phyloP scores from a whole-genome alignment of 2,329 filamentous ascomycete species.

The Emmonsiellopsis sp. region DNA sequence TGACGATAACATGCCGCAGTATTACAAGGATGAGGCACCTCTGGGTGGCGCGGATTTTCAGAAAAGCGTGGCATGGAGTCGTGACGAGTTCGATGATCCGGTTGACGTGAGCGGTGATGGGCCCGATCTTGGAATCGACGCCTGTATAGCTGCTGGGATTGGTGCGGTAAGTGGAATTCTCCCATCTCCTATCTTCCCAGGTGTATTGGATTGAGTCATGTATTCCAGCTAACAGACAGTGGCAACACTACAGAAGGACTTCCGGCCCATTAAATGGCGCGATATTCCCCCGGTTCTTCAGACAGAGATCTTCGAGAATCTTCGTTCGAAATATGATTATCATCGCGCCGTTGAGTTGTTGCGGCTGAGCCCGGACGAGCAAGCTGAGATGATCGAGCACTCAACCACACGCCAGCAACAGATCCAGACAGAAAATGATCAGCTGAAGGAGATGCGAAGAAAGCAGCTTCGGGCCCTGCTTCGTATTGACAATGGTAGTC shows the following conservation, averaged over 20 bases:
- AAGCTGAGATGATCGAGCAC: constrained; percentile 12
- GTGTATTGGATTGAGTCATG: neutral
- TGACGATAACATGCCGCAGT: too few species aligned
- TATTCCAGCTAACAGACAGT: neutral
- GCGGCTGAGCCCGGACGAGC: constrained; percentile 18
- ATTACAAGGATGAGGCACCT: too few species aligned
- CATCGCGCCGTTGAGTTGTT: constrained; percentile 16
- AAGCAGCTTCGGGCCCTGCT: constrained; percentile 26
- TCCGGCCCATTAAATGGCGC: constrained; percentile 20
- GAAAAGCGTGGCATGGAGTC: neutral
- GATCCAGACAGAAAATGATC: constrained; percentile 19
- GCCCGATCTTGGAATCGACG: neutral
- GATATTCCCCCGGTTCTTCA: constrained; percentile 25
- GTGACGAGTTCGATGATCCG: neutral
- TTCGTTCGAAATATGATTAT: constrained; percentile 18
- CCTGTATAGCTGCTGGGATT: neutral
- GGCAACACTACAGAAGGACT: neutral
- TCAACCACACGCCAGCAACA: constrained; percentile 19
- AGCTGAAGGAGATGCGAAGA: constrained; percentile 24
- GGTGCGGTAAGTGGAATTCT: neutral
- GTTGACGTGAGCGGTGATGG: neutral
- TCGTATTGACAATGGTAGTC: constrained; percentile 23
- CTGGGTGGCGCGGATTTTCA: neutral
- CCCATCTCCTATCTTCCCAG: neutral
- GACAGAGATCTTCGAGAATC: constrained; percentile 28